Percentiles rank a stretch among this genome's conserved stretches.
phyloP scores from a whole-genome alignment of 345 rosid genomes.

The Garcia nutans region DNA sequence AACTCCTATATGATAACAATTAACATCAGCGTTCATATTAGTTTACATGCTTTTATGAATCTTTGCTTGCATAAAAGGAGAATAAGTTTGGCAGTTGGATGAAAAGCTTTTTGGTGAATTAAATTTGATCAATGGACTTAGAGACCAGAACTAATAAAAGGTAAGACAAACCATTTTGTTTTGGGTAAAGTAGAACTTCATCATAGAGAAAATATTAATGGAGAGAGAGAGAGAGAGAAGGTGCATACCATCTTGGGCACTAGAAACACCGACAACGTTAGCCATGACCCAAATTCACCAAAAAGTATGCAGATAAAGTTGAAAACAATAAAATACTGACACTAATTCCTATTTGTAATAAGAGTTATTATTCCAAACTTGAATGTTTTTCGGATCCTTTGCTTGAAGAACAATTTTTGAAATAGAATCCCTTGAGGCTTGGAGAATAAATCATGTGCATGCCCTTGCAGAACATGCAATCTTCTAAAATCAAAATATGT shows the following conservation, averaged over 20 bases:
- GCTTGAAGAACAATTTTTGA: no score
- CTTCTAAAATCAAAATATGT: not conserved
- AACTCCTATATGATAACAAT: slow-evolving; percentile 24
- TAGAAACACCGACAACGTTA: no score
- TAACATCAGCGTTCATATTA: not conserved
- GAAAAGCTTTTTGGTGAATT: not conserved
- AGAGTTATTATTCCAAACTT: slow-evolving; percentile 14
- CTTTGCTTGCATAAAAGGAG: not conserved
- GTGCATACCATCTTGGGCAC: no score
- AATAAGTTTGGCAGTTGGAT: not conserved
- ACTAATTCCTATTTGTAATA: not conserved
- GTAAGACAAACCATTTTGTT: no score
- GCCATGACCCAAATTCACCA: not conserved
- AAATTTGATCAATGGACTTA: no score
- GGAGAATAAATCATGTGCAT: slow-evolving; percentile 23
- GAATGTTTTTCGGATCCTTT: not conserved
- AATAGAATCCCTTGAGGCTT: no score
- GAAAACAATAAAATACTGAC: not conserved
- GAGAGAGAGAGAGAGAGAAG: no score
- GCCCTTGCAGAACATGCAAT: not conserved
- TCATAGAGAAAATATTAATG: no score
- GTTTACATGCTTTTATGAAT: no score
- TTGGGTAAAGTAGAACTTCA: no score
- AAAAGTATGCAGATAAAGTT: not conserved
- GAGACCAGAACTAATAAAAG: no score